These are phyloP conservation scores for Sugiyamaella grinbergsii DNA, from an alignment of 1,139 yeast species.

Conservation along the genomic window DNA sequence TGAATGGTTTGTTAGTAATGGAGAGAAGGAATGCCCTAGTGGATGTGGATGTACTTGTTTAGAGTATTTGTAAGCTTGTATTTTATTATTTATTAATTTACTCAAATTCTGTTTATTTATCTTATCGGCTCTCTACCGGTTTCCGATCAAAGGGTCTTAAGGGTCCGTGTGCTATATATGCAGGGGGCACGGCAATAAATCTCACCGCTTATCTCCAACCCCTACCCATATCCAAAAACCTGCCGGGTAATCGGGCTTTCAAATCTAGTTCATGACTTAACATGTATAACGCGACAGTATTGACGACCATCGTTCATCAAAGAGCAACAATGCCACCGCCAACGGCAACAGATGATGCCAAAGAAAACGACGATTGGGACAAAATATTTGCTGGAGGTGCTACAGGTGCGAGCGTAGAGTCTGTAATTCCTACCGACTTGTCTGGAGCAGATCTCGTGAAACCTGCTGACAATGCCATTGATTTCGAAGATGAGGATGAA, in stretches of 20 bases:
- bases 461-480: conserved; percentile 93
- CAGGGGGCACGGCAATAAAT: background rate
- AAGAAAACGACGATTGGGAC: conserved; percentile 35
- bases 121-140: no score
- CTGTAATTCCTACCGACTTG: conserved; percentile 35
- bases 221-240: background rate
- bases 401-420: conserved; percentile 30
- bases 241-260: background rate
- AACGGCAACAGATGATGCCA: conserved; percentile 25
- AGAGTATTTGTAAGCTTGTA: conserved; percentile 9
- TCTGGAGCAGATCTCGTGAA: conserved; percentile 45
- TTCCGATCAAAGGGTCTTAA: no score
- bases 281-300: background rate
- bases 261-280: background rate
- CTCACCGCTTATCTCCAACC: background rate
- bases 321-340: conserved; percentile 11
- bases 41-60: conserved; percentile 76
- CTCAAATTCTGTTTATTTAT: no score
- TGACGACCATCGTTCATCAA: background rate
- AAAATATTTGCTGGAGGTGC: conserved; percentile 32
- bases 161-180: no score
- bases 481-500: conserved; percentile 93
- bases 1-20: conserved; percentile 69
- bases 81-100: conserved; percentile 1
- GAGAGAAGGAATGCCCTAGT: conserved; percentile 69